These are phyloP conservation scores for Alnus rubra DNA, from an alignment of 306 rosid species.

Conservation along the genomic window DNA sequence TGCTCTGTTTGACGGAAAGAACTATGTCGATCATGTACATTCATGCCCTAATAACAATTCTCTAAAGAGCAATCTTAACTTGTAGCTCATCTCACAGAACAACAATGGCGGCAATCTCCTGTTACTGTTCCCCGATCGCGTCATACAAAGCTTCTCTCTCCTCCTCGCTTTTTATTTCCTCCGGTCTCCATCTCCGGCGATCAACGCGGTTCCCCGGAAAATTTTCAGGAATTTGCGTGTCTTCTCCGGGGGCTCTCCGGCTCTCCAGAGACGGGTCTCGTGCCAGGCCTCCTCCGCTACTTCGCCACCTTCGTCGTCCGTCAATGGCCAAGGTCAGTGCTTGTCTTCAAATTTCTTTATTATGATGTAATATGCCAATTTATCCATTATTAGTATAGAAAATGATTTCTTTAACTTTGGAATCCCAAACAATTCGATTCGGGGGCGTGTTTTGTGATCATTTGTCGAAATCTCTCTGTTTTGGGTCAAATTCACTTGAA, in stretches of 20 bases:
- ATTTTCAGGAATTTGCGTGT: constrained; percentile 24
- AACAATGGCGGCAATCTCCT: constrained; percentile 52
- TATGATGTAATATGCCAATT: neutral
- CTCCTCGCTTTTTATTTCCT: constrained; percentile 30
- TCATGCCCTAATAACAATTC: no score
- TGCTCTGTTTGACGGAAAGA: no score
- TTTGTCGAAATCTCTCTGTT: neutral
- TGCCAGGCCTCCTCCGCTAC: constrained; percentile 48
- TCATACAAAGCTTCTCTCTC: constrained; percentile 38
- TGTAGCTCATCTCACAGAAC: neutral
- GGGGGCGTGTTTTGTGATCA: neutral
- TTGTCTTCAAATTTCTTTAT: neutral
- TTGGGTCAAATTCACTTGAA: constrained; percentile 1
- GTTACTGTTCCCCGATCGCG: constrained; percentile 27
- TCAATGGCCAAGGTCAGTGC: constrained; percentile 31
- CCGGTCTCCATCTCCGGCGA: constrained; percentile 37
- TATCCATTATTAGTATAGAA: neutral
- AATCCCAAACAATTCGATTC: neutral
- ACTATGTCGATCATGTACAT: no score
- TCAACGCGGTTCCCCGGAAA: constrained; percentile 19
- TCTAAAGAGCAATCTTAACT: no score
- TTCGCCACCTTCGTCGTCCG: constrained; percentile 38
- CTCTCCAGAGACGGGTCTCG: constrained; percentile 39
- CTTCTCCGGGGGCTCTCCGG: constrained; percentile 29
- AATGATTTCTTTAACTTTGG: neutral